Base-by-base conservation (phyloP, 306 rosid species). In the Sophora flavescens region DNA sequence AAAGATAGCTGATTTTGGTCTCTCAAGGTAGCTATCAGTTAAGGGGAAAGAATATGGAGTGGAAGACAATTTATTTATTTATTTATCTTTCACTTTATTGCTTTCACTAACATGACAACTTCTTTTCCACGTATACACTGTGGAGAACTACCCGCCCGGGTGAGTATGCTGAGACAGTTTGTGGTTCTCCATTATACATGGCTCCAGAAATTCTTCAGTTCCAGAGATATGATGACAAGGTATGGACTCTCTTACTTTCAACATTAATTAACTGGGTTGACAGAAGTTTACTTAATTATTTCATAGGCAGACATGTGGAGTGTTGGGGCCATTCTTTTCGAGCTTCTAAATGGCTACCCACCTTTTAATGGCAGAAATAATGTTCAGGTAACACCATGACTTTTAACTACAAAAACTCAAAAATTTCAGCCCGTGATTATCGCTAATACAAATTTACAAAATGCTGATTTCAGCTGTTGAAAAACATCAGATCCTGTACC, bases 301-400 rank as follows among this genome's bases (percentile, higher is more conserved):
- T 30, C 32, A 33, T 68, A 89, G 91, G 91, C 72, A 8, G 93
- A 87, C 80, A 87, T 89, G 93, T 89, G 91, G 93, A 89, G 93
- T 78, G 39, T 89, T 58, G 93, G 93, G 42, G 87, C 85, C 47
- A 87, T 89, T 75, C 88, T 89, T 72, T 89, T 89, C 51, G 91
- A 89, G 87, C 88, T 89, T 82, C 82, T 89, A 22, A 89, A 87
- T 78, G 94, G 94, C 50, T 82, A 76, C 70, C 91, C 90, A 12
- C 94, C 94, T 56, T 89, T 89, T 77, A 65, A 26, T 77, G 91
- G 94, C 30, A 85, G 84, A 63, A 85, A 84, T 54, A 87, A 82
- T 71, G 88, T 86, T 63, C 90, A 89, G 94, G 94, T 89, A 84
- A 47, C 18, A 26, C 60, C 28, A 4, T 41, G 14, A 35, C 66